These are phyloP conservation scores for Platanthera guangdongensis DNA, from an alignment of 106 monocot species.

Conservation along the genomic window DNA sequence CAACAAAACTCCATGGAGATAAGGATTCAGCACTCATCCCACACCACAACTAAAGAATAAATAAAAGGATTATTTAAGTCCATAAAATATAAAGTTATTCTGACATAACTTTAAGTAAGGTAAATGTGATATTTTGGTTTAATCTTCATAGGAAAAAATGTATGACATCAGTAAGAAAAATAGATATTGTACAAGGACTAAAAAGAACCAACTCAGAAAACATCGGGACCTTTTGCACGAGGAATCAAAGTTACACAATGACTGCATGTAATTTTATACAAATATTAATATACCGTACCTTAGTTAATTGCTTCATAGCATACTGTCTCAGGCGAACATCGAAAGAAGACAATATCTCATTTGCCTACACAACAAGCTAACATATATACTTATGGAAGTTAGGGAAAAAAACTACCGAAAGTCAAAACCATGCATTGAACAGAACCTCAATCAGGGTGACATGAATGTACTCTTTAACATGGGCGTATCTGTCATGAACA, in stretches of 20 bases:
- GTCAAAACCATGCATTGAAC: not conserved
- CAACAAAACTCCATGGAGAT: no score
- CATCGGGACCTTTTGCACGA: not conserved
- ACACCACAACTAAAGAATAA: no score
- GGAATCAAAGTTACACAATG: not conserved
- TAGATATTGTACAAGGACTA: not conserved
- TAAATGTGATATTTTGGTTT: not conserved
- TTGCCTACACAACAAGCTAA: constrained; percentile 50
- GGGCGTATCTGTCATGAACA: constrained; percentile 79
- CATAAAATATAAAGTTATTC: no score
- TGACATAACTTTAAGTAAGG: not conserved
- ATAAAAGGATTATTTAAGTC: no score
- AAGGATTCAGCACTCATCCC: no score
- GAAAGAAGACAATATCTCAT: constrained; percentile 94
- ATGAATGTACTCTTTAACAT: constrained; percentile 88
- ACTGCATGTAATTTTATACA: not conserved
- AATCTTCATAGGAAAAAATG: not conserved
- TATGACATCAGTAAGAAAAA: not conserved
- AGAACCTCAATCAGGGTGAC: constrained; percentile 92
- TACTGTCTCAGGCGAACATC: constrained; percentile 87
- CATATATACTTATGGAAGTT: constrained; percentile 1
- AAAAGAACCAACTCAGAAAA: not conserved
- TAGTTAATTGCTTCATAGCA: constrained; percentile 78
- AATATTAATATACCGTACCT: constrained; percentile 33
- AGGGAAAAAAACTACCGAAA: not conserved